Evolutionary conservation across 257 asterid genomes (phyloP), one percentile per base, ranked within the genome.

Genomic region (Solanum neorickii): DNA sequence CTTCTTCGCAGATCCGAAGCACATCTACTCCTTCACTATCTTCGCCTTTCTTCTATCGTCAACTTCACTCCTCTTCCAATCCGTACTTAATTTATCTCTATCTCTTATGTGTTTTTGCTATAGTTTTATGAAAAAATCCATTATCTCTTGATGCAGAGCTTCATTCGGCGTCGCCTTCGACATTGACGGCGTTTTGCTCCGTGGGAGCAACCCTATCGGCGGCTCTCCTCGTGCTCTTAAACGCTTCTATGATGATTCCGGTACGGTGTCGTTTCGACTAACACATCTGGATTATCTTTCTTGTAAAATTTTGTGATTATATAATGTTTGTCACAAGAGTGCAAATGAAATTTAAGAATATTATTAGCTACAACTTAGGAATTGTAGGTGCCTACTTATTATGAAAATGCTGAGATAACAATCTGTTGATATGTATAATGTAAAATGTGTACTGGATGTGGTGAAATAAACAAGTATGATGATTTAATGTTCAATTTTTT

Each of bases 171-270:
- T 97, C 88, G 98, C 98, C 2, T 95, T 97, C 87, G 98, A 97
- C 93, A 95, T 97, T 56, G 99, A 97, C 56, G 99, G 99, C 91
- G 98, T 97, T 87, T 88, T 97, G 88, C 93, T 97, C 41, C 94
- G 95, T 3, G 98, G 98, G 33, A 91, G 90, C 49, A 90, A 89
- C 86, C 97, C 98, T 44, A 94, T 95, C 52, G 98, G 98, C 83
- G 94, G 94, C 90, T 94, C 99, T 84, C 95, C 96, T 35, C 93
- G 83, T 85, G 98, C 98, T 85, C 92, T 97, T 87, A 88, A 75
- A 73, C 93, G 98, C 88, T 93, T 97, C 56, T 95, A 97, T 75
- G 92, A 92, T 86, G 90, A 92, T n/a, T 88, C 93, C 9, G 96
- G 97, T 93, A 90, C 78, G 84, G 7, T 35, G 20, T 47, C 84